Percentiles rank a stretch among this genome's conserved stretches.
These are phyloP conservation scores for Diospyros lotus DNA, from an alignment of 148 eudicot genomes.

Conservation along the genomic window DNA sequence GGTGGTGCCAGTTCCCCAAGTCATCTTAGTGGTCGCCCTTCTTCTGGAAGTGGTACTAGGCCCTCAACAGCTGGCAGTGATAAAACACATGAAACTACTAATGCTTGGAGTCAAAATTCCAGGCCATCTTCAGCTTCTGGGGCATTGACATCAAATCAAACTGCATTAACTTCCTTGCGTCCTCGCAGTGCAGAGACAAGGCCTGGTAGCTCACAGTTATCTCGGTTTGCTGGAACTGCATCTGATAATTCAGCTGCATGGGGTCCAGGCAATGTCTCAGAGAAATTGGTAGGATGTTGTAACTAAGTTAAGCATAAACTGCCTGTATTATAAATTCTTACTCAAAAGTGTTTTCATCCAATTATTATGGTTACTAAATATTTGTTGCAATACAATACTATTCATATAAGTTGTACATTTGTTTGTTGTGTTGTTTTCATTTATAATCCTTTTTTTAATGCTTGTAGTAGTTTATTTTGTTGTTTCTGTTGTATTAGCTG, in stretches of 20 bases:
- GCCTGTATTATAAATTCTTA: neutral
- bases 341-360: neutral
- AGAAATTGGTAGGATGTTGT: constrained; percentile 54
- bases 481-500: constrained; percentile 2
- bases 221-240: constrained; percentile 83
- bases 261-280: constrained; percentile 50
- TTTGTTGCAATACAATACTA: neutral
- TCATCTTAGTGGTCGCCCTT: constrained; percentile 80
- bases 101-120: constrained; percentile 76
- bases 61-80: constrained; percentile 97
- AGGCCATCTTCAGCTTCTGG: constrained; percentile 97
- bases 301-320: neutral
- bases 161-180: constrained; percentile 56
- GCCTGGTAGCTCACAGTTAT: constrained; percentile 89
- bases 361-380: neutral
- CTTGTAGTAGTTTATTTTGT: neutral
- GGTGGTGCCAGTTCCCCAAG: constrained; percentile 63
- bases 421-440: neutral
- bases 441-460: neutral
- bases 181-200: constrained; percentile 94
- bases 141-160: constrained; percentile 52
- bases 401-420: neutral
- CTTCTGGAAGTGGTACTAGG: constrained; percentile 82
- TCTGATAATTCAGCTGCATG: constrained; percentile 53
- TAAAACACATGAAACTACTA: constrained; percentile 50